A percentile compares a stretch with the other conserved stretches of the same genome.
Evolutionary conservation across 2,329 filamentous ascomycete species (phyloP).

Genomic region (Venturia nashicola): DNA sequence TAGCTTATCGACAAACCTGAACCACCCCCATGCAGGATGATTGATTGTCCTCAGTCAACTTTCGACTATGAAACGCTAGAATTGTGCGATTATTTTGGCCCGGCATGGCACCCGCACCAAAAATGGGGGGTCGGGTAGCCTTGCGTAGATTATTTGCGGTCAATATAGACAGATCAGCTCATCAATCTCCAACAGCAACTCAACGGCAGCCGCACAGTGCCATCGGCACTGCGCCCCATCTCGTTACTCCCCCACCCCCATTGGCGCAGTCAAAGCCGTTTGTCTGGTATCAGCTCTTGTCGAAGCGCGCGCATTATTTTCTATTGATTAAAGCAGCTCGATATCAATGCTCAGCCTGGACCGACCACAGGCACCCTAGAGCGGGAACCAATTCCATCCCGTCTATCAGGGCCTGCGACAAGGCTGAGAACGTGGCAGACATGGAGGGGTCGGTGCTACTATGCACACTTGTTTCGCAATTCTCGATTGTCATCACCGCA

Average conservation of each 20-base stretch:
- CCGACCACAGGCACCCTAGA: not conserved
- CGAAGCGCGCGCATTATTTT: not conserved
- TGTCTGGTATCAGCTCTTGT: not conserved
- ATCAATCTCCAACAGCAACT: not conserved
- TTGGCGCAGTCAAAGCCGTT: not conserved
- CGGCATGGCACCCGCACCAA: not conserved
- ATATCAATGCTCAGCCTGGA: not conserved
- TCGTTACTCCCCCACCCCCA: not conserved
- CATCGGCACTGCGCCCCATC: not conserved
- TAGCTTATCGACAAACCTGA: not conserved
- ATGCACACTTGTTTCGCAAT: not conserved
- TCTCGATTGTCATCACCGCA: not conserved
- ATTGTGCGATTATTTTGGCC: not conserved
- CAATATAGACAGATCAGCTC: slow-evolving; percentile 1
- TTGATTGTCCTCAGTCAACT: not conserved
- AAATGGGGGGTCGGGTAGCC: not conserved
- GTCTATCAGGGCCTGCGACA: not conserved
- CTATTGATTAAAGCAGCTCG: not conserved
- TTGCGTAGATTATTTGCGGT: not conserved
- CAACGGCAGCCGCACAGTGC: not conserved
- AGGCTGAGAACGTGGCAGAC: not conserved
- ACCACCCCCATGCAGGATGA: not conserved
- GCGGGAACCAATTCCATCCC: not conserved
- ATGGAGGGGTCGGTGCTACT: no score
- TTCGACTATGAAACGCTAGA: not conserved